Evolutionary conservation across 352 stramenopile species (phyloP).

Genomic region (Globisporangium abappressorium): DNA sequence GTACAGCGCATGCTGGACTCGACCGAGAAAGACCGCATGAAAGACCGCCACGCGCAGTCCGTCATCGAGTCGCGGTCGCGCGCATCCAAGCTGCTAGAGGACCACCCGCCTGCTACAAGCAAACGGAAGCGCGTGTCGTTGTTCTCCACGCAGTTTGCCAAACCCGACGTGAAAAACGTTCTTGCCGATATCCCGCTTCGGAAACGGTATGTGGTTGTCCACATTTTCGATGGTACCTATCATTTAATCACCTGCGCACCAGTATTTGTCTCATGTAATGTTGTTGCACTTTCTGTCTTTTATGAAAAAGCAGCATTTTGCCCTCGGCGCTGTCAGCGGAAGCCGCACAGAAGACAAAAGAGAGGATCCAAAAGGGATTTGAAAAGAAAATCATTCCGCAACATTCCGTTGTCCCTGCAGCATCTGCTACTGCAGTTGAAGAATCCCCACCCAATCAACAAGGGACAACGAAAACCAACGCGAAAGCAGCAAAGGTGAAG

Average conservation of each 20-base stretch:
- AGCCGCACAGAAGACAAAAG: constrained; percentile 28
- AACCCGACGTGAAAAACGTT: constrained; percentile 11
- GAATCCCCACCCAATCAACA: neutral
- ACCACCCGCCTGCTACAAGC: constrained; percentile 1
- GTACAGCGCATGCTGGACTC: constrained; percentile 75
- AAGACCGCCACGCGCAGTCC: constrained; percentile 73
- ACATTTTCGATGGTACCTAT: neutral
- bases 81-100: constrained; percentile 58
- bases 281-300: neutral
- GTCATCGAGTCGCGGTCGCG: constrained; percentile 70
- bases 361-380: constrained; percentile 39
- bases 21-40: constrained; percentile 78
- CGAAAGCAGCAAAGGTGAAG: neutral
- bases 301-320: constrained; percentile 8
- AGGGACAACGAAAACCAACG: neutral
- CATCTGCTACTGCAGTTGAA: neutral
- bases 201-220: constrained; percentile 7
- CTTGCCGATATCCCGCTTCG: neutral
- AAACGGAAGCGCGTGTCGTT: constrained; percentile 16
- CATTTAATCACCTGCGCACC: neutral
- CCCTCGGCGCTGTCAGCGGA: constrained; percentile 37
- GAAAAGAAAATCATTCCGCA: constrained; percentile 17
- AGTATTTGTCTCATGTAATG: neutral
- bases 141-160: constrained; percentile 13
- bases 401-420: no score